Evolutionary conservation across 2,329 filamentous ascomycete species (phyloP), one percentile per base, ranked within the genome.

Genomic region (Neonectria neomacrospora): DNA sequence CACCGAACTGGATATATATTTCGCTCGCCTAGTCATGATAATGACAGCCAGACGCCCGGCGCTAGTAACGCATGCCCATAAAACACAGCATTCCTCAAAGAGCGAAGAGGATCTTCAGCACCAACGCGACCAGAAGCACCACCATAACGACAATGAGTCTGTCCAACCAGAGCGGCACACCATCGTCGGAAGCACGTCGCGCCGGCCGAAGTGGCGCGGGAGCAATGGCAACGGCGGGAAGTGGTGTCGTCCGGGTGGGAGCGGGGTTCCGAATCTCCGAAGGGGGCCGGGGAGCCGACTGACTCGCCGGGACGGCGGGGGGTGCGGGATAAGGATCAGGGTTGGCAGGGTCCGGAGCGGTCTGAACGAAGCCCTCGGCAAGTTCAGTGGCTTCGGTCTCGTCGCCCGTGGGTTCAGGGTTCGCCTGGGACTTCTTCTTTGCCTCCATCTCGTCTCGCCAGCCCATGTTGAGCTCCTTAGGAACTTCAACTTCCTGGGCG

Each of bases 91-190:
- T 28, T 20, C 30, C 48, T 69, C 30, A 77, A 8, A 73, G 58
- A 42, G 73, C 78, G 47, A 80, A 73, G 16, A 86, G 68, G 28
- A 88, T 80, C 72, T 87, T 89, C 60, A 87, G 64, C 22, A 97
- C 80, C 82, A 97, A 87, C 22, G 92, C 87, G 3, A 89, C 80
- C 20, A 97, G 80, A 26, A 91, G 82, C 14, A 92, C 83, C 0
- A 92, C 81, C 18, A 97, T 79, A 7, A 88, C 90, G 22, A 90
- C 87, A 68, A 97, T 97, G 39, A 90, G 86, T 66, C 92, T 88
- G 77, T 97, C 94, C 18, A 97, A 83, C 91, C 93, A 97, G 12
- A 88, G 80, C 2, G 90, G 86, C 16, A 92, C 85, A 2, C 82
- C 86, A 28, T 86, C 83, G 16, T 75, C 68, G 39, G 69, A 57